Conservation (phyloP, 345 rosid species). For the Rhodamnia argentea region DNA sequence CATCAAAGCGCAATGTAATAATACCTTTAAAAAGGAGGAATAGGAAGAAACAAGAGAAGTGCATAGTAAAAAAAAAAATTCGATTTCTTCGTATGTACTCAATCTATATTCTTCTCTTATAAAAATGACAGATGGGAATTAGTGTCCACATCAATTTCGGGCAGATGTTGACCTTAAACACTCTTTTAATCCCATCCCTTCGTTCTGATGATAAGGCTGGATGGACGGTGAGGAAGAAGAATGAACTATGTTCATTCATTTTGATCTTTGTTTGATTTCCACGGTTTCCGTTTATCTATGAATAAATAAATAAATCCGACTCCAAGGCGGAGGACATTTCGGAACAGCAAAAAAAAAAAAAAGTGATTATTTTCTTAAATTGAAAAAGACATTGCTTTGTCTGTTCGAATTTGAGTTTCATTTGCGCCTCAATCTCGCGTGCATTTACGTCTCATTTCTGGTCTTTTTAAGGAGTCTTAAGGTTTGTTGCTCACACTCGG, state of each 20-base stretch:
- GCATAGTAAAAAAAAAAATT: neutral
- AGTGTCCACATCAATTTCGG: neutral
- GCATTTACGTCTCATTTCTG: neutral
- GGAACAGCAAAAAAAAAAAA: neutral
- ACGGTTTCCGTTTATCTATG: neutral
- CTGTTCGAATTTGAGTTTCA: constrained; percentile 7
- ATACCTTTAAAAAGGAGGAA: neutral
- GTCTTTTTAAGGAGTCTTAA: constrained; percentile 15
- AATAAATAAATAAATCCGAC: neutral
- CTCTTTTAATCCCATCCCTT: constrained; percentile 5
- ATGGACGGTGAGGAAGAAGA: neutral
- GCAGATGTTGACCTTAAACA: neutral
- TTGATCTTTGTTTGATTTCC: neutral
- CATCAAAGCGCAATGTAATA: neutral
- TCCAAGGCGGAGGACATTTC: neutral
- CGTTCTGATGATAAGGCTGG: constrained; percentile 16
- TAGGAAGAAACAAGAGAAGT: neutral
- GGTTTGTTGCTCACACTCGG: constrained; percentile 2
- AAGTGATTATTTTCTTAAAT: neutral
- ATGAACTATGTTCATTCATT: constrained; percentile 14
- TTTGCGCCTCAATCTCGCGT: constrained; percentile 2
- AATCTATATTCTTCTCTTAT: neutral
- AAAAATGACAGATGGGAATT: neutral
- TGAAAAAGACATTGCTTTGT: neutral
- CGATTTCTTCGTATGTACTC: neutral